These are phyloP conservation scores for Tetrahymena borealis DNA, from an alignment of 73 alveolate genomes.

Conservation along the genomic window DNA sequence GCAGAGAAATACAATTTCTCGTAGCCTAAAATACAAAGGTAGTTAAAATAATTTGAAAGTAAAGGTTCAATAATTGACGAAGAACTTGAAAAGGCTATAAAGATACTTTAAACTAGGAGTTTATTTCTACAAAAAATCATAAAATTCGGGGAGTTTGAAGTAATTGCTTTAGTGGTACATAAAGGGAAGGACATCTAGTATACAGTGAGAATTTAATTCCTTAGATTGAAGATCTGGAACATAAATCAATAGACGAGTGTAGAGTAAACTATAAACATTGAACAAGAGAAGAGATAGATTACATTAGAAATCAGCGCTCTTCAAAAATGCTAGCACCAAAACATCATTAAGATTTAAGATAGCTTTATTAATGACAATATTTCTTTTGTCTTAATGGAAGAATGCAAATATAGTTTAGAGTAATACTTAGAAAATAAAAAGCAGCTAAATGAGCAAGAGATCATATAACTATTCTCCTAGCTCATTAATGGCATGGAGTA, in stretches of 20 bases:
- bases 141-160: neutral
- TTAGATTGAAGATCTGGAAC: neutral
- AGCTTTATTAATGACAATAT: neutral
- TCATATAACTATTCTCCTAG: neutral
- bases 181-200: neutral
- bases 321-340: neutral
- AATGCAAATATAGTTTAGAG: neutral
- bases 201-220: neutral
- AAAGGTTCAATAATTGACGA: no score
- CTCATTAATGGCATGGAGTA: neutral
- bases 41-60: no score
- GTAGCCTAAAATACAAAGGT: no score
- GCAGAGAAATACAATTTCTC: no score
- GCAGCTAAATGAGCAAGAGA: neutral
- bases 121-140: neutral
- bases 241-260: neutral
- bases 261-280: neutral
- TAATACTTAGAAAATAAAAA: neutral
- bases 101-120: neutral
- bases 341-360: neutral
- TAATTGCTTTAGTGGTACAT: neutral
- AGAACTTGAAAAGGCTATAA: neutral
- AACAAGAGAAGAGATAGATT: neutral
- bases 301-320: neutral
- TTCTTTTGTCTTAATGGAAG: neutral